A percentile compares a stretch with the other conserved stretches of the same genome.
Evolutionary conservation across 139 green algal species (phyloP).

Genomic region (Desmodesmus armatus): DNA sequence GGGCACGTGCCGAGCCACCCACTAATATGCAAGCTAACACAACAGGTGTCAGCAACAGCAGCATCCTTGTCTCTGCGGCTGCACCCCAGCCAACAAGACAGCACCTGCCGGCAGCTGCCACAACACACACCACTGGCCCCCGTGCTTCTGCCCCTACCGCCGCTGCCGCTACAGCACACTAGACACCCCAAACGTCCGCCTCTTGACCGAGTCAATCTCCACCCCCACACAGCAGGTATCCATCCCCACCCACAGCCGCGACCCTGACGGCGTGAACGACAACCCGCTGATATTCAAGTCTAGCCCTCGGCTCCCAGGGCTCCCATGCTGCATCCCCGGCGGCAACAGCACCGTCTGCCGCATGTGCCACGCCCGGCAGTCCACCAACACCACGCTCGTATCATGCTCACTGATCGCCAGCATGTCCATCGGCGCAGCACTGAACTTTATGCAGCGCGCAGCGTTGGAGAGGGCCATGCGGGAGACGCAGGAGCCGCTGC

Average conservation of each 20-base stretch:
- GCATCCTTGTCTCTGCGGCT: not conserved
- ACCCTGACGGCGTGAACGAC: constrained; percentile 43
- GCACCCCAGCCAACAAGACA: not conserved
- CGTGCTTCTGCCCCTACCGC: not conserved
- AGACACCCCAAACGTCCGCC: constrained; percentile 20
- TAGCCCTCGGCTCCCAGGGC: not conserved
- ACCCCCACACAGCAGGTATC: constrained; percentile 23
- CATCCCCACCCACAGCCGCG: constrained; percentile 43
- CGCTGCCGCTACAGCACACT: not conserved
- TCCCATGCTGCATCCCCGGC: not conserved
- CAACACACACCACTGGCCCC: not conserved
- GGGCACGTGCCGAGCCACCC: not conserved
- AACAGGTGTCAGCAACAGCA: not conserved
- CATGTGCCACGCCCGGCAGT: constrained; percentile 36
- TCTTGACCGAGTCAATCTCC: constrained; percentile 24
- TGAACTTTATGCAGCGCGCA: constrained; percentile 65
- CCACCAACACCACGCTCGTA: constrained; percentile 40
- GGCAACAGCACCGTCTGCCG: not conserved
- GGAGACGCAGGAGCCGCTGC: constrained; percentile 40
- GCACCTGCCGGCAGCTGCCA: not conserved
- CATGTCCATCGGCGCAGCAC: constrained; percentile 56
- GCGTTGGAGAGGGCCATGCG: constrained; percentile 22
- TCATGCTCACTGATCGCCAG: constrained; percentile 66
- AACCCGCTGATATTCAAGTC: constrained; percentile 43
- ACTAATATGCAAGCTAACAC: not conserved